Base-by-base conservation (phyloP, 768 basidiomycete genomes). In the Pleurotus salmoneostramineus region DNA sequence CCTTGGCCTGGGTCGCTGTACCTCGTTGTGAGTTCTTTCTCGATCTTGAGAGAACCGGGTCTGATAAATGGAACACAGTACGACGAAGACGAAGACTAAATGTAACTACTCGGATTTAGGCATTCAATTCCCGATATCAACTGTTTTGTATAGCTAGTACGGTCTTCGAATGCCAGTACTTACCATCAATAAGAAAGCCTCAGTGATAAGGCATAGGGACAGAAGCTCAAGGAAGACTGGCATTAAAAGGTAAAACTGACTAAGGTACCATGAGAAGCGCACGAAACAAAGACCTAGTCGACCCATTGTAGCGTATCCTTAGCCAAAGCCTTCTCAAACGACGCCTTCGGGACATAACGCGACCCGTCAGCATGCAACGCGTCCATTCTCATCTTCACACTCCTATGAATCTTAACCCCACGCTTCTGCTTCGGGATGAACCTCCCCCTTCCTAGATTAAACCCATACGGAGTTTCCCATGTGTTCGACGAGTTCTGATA, bases 371-470 rank as follows among this genome's bases (percentile, higher is more conserved):
- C 64, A 49, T 71, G 69, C 21, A 72, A 65, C 1, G 84, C 80
- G 27, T 83, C 80, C 75, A 84, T 76, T 56, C 85, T 74, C 60
- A 77, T 72, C 69, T 77, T 76, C 31, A 84, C 83, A 36, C 72
- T 77, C 57, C 80, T 64, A 60, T 83, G 82, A 14, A 83, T 71
- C 59, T 74, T 73, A 14, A 80, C 70, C 6, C 75, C 72, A 2
- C 62, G 56, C 40, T 60, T 65, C 59, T 71, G 69, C 66, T 79
- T 70, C 43, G 75, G 77, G 10, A 83, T 72, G 36, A 66, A 61
- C 17, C 79, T 67, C n/a, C 74, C 76, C 3, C 59, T 32, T 0
- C 76, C 79, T 42, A 74, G 8, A 60, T 81, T 80, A 56, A 57
- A 45, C n/a, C 63, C 57, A 27, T 67, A 57, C 43, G 58, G 57